These are phyloP conservation scores for Capronia americana DNA, from an alignment of 2,329 filamentous ascomycete species.

Conservation along the genomic window DNA sequence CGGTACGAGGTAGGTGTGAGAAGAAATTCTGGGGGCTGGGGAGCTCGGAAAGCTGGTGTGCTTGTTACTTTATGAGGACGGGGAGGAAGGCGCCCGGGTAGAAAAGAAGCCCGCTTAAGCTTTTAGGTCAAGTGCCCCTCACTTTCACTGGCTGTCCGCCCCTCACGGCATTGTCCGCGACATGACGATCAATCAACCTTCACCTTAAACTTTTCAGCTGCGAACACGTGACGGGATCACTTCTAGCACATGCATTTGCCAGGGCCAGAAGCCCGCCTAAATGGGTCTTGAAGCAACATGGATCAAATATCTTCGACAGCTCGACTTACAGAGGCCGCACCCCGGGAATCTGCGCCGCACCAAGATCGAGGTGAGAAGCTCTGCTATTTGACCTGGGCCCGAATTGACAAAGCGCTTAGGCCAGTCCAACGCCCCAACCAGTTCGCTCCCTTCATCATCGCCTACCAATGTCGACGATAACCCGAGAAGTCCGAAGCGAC, in stretches of 20 bases:
- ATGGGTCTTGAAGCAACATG: neutral
- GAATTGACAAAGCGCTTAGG: slow-evolving; percentile 1
- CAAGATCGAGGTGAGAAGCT: slow-evolving; percentile 19
- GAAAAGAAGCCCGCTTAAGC: neutral
- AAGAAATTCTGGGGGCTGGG: slow-evolving; percentile 20
- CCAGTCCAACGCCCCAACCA: neutral
- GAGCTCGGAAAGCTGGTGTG: neutral
- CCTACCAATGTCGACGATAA: slow-evolving; percentile 24
- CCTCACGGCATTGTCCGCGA: neutral
- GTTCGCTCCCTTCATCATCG: slow-evolving; percentile 3
- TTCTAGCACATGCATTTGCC: slow-evolving; percentile 1
- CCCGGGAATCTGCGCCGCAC: slow-evolving; percentile 4
- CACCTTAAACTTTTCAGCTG: neutral
- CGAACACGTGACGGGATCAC: neutral
- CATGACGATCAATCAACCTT: neutral
- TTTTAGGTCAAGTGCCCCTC: neutral
- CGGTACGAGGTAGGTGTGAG: neutral
- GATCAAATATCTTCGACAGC: neutral
- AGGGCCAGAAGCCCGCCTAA: neutral
- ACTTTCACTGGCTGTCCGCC: neutral
- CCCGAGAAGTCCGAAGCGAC: slow-evolving; percentile 36
- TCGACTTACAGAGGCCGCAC: neutral
- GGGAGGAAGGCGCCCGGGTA: too few species aligned
- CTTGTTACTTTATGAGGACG: too few species aligned
- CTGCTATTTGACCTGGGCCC: neutral